Conservation (phyloP, 2,329 filamentous ascomycete genomes). For the Myriosclerotinia scirpicola region DNA sequence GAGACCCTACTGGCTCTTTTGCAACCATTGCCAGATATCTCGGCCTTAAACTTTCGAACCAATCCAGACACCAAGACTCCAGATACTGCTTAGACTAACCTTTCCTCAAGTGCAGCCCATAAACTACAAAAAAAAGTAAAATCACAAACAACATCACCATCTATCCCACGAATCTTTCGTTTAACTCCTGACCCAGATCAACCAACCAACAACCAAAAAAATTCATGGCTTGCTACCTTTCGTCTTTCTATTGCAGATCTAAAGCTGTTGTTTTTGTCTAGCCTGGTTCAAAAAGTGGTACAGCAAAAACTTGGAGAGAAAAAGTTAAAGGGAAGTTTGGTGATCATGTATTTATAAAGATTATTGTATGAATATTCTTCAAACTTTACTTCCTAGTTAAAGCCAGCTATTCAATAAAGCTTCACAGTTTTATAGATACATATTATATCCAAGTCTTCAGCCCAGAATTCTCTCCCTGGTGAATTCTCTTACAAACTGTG, state of each 20-base stretch:
- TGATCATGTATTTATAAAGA: not conserved
- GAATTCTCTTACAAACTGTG: not conserved
- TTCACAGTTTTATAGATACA: not conserved
- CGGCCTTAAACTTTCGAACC: not conserved
- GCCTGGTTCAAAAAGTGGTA: not conserved
- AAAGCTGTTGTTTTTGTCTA: no score
- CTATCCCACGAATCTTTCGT: no score
- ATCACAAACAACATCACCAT: no score
- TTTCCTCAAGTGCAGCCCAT: no score
- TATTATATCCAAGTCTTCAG: conserved; percentile 26
- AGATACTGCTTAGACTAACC: no score
- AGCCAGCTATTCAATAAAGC: not conserved
- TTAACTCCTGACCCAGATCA: no score
- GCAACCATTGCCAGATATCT: conserved; percentile 2
- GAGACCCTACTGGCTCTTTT: not conserved
- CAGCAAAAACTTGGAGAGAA: not conserved
- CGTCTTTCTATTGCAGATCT: no score
- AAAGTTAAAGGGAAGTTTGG: not conserved
- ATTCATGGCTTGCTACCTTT: no score
- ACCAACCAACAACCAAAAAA: no score
- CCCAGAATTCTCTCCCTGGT: conserved; percentile 28
- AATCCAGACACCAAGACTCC: not conserved
- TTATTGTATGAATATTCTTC: not conserved
- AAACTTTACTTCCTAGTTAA: not conserved
- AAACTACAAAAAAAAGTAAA: no score